A percentile compares a stretch with the other conserved stretches of the same genome.
phyloP scores from a whole-genome alignment of 2,329 filamentous ascomycete genomes.

The Neofusicoccum kwambonambiense region DNA sequence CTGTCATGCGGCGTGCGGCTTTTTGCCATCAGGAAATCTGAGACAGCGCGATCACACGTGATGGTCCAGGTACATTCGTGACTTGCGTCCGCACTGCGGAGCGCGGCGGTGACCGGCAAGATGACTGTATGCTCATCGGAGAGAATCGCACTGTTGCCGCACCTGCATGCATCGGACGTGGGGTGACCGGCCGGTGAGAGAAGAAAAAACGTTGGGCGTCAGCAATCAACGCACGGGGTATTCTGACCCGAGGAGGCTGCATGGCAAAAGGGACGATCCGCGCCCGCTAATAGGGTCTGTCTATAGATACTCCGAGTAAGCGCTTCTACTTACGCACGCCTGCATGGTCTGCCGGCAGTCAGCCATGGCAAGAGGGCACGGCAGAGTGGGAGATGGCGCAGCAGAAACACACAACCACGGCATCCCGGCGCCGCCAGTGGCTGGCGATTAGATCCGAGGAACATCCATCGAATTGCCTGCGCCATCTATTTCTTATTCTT shows the following conservation, averaged over 20 bases:
- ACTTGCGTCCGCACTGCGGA: background rate
- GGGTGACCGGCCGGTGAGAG: background rate
- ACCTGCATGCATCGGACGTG: background rate
- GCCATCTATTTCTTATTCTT: background rate
- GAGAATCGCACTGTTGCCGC: background rate
- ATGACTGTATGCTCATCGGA: background rate
- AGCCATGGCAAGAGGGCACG: background rate
- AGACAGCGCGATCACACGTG: conserved; percentile 6
- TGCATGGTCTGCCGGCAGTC: background rate
- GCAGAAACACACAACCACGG: background rate
- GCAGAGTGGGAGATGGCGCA: background rate
- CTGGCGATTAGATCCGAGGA: background rate
- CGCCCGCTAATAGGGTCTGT: background rate
- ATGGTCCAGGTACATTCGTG: background rate
- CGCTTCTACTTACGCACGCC: background rate
- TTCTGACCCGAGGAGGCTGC: background rate
- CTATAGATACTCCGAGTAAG: background rate
- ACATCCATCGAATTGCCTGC: background rate
- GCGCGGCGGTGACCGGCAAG: background rate
- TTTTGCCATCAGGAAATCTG: background rate
- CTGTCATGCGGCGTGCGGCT: background rate
- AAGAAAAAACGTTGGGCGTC: background rate
- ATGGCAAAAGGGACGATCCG: background rate
- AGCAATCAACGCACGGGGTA: background rate
- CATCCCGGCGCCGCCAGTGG: background rate